Percentiles rank a stretch among this genome's conserved stretches.
Conservation (phyloP, 805 yeast genomes). For the Saturnispora halmiae region DNA sequence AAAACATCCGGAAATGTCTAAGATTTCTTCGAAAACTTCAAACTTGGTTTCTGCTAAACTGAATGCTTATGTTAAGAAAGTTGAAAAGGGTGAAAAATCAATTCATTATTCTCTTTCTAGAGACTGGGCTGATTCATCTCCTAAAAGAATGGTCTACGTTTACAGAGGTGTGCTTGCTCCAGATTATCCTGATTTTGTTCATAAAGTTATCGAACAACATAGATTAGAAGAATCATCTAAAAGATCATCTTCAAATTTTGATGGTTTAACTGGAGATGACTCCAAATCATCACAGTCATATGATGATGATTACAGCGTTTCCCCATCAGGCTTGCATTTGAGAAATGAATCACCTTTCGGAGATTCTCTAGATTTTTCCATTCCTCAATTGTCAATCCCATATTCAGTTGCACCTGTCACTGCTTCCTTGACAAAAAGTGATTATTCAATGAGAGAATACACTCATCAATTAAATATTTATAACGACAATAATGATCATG, state of each 20-base stretch:
- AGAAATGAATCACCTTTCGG: slow-evolving; percentile 24
- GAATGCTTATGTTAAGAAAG: slow-evolving; percentile 73
- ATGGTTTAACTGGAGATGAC: slow-evolving; percentile 3
- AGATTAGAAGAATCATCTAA: slow-evolving; percentile 24
- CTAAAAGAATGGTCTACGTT: slow-evolving; percentile 81
- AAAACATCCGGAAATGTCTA: slow-evolving; percentile 78
- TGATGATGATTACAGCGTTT: slow-evolving; percentile 10
- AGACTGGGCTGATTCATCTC: slow-evolving; percentile 88
- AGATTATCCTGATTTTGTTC: slow-evolving; percentile 68
- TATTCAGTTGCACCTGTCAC: slow-evolving; percentile 73
- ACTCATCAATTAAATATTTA: slow-evolving; percentile 8
- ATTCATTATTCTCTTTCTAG: slow-evolving; percentile 68
- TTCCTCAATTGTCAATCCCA: slow-evolving; percentile 44
- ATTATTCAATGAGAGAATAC: slow-evolving; percentile 5
- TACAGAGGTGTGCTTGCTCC: slow-evolving; percentile 69
- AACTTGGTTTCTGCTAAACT: slow-evolving; percentile 74
- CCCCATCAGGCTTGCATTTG: slow-evolving; percentile 25
- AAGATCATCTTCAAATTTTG: slow-evolving; percentile 10
- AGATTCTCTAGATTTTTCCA: slow-evolving; percentile 27
- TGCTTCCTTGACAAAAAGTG: slow-evolving; percentile 38
- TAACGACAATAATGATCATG: slow-evolving; percentile 1
- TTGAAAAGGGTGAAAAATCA: slow-evolving; percentile 72
- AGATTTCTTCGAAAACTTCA: slow-evolving; percentile 68
- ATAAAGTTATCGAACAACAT: slow-evolving; percentile 50
- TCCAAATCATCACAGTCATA: slow-evolving; percentile 8